Percentiles rank a stretch among this genome's conserved stretches.
These are phyloP conservation scores for Aspergillus carbonarius DNA, from an alignment of 2,329 filamentous ascomycete genomes.

Conservation along the genomic window DNA sequence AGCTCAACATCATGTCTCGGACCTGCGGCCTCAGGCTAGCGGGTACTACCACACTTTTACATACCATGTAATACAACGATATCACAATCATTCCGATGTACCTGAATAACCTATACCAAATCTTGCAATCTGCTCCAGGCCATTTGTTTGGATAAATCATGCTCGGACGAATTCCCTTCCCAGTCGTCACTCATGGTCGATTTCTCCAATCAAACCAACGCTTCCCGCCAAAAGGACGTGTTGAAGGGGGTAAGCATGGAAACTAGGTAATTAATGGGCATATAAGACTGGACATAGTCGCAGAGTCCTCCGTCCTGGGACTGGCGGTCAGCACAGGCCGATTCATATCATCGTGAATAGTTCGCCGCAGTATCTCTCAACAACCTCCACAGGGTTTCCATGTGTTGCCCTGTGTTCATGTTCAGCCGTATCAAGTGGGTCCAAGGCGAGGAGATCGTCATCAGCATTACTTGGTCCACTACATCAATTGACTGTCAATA, in stretches of 20 bases:
- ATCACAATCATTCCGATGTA: too few relatives aligned
- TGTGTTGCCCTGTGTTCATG: not conserved
- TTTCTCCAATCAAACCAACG: too few relatives aligned
- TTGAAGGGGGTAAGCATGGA: not conserved
- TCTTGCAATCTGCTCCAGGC: too few relatives aligned
- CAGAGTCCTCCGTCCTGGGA: not conserved
- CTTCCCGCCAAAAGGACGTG: too few relatives aligned
- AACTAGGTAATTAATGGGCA: not conserved
- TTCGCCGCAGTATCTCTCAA: not conserved
- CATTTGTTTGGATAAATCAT: too few relatives aligned
- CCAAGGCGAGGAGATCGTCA: not conserved
- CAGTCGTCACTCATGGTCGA: too few relatives aligned
- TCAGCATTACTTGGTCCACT: not conserved
- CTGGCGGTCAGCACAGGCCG: not conserved
- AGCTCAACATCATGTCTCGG: too few relatives aligned
- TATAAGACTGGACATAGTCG: not conserved
- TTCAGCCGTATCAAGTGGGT: not conserved
- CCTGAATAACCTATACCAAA: too few relatives aligned
- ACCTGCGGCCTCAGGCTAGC: too few relatives aligned
- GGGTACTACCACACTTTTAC: too few relatives aligned
- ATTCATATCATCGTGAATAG: slow-evolving; percentile 3
- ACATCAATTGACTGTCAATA: not conserved
- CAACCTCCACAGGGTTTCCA: not conserved
- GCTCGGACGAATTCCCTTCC: too few relatives aligned
- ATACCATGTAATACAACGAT: too few relatives aligned